Evolutionary conservation across 768 basidiomycete genomes (phyloP).

Genomic region (Leucocoprinus leucothites): DNA sequence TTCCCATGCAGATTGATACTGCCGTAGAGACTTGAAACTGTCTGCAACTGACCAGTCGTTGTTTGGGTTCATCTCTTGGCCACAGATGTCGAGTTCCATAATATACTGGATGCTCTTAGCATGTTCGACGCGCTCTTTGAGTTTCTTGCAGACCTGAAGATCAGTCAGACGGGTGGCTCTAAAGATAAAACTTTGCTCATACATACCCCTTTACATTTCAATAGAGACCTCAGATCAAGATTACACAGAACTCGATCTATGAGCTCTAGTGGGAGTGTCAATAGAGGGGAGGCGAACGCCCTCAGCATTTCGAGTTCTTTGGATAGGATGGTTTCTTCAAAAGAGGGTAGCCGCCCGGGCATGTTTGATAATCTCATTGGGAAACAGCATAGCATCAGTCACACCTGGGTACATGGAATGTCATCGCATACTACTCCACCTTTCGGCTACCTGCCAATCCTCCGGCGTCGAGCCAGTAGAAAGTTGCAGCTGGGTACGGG

Average conservation of each 20-base stretch:
- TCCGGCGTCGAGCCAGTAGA: too few relatives aligned
- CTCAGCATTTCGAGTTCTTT: constrained; percentile 7
- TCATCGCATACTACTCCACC: too few relatives aligned
- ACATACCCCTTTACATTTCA: constrained; percentile 26
- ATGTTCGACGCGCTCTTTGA: constrained; percentile 23
- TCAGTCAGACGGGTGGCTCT: background rate
- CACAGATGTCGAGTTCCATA: constrained; percentile 43
- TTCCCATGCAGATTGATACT: constrained; percentile 37
- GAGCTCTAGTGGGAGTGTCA: constrained; percentile 18
- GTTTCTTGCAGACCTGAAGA: constrained; percentile 28
- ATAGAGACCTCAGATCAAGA: constrained; percentile 18
- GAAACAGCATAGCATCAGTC: constrained; percentile 1
- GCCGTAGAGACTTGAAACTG: constrained; percentile 35
- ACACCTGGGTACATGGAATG: too few relatives aligned
- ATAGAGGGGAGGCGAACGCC: background rate
- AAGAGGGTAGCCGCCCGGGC: background rate
- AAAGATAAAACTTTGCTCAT: too few relatives aligned
- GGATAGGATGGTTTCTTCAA: background rate
- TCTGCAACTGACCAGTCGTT: constrained; percentile 24
- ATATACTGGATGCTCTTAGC: constrained; percentile 35
- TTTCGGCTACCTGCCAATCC: too few relatives aligned
- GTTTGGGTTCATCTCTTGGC: constrained; percentile 37
- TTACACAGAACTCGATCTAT: constrained; percentile 12
- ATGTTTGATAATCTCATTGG: background rate
- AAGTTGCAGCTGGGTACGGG: too few relatives aligned